Base-by-base conservation (phyloP, 108 stramenopile genomes). In the Phaeodactylum tricornutum region DNA sequence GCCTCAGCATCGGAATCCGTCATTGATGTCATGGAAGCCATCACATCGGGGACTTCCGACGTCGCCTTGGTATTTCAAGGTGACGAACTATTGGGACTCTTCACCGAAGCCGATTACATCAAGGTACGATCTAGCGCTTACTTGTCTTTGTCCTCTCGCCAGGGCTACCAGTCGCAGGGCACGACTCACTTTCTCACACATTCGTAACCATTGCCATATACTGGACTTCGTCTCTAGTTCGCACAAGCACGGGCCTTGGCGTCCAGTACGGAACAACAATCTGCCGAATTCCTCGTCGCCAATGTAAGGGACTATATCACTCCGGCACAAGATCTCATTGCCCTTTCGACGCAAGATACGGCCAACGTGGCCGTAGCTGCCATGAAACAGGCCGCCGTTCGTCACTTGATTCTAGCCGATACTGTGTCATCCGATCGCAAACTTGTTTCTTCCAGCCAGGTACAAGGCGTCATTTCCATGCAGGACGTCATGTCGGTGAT, bases 101-200 rank as follows among this genome's bases (percentile, higher is more conserved):
- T 94, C 64, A 94, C 93, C 7, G 93, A 94, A 68, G 38, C 74
- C n/a, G 93, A 94, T 67, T 94, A 83, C 48, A 81, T 94, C 47
- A 61, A 62, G 54, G 77, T 80, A 48, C 16, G 73, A 50, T 9
- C 0, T 25, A 48, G 24, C 11, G 16, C 17, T 17, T 20, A 43
- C 12, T 12, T 20, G n/a, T n/a, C 16, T 8, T 43, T 34, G 8
- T 34, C 12, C 33, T 34, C 11, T 34, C 33, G 33, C 33, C 33
- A 12, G 33, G 12, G 33, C 12, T 34, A 12, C 9, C 33, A 34
- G 33, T 34, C 12, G 33, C 33, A 34, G 33, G 8, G 33, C 33
- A 34, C n/a, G n/a, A n/a, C n/a, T n/a, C n/a, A n/a, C 8, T 16
- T 15, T 16, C 7, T 51, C 50, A 38, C 50, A 4, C 12, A 20